phyloP scores from a whole-genome alignment of 257 asterid species.

The Solanum appendiculatum region DNA sequence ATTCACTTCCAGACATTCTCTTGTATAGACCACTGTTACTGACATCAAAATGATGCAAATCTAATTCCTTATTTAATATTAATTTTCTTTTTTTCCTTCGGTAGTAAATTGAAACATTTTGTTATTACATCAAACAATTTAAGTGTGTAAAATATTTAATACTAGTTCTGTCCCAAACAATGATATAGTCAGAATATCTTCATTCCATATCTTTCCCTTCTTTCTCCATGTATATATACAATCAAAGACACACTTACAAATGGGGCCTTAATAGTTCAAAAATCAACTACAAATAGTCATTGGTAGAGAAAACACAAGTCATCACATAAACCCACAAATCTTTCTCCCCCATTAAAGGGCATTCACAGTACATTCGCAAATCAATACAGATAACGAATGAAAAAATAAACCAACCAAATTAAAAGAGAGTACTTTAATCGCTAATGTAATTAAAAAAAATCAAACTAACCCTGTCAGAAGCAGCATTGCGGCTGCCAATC shows the following conservation, averaged over 20 bases:
- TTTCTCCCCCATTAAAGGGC: background rate
- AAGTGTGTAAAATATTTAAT: background rate
- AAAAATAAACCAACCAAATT: background rate
- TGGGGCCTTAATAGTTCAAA: background rate
- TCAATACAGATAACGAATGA: background rate
- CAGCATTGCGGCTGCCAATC: conserved; percentile 7
- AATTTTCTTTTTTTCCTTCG: background rate
- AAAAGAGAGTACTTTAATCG: background rate
- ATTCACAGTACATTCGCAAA: background rate
- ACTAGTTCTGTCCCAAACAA: background rate
- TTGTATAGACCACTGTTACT: background rate
- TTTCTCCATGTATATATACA: background rate
- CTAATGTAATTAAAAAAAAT: background rate
- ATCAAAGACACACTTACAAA: background rate
- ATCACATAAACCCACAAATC: background rate
- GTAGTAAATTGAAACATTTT: background rate
- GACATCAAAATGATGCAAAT: background rate
- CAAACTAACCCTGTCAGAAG: conserved; percentile 30
- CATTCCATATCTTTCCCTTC: background rate
- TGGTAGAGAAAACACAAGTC: background rate
- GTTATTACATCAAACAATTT: background rate
- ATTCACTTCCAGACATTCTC: background rate
- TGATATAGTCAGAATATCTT: background rate
- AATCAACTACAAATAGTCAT: background rate
- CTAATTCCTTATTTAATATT: background rate